Evolutionary conservation across 225 moss, liverwort and hornwort species (phyloP).

Genomic region (Antitrichia curtipendula): DNA sequence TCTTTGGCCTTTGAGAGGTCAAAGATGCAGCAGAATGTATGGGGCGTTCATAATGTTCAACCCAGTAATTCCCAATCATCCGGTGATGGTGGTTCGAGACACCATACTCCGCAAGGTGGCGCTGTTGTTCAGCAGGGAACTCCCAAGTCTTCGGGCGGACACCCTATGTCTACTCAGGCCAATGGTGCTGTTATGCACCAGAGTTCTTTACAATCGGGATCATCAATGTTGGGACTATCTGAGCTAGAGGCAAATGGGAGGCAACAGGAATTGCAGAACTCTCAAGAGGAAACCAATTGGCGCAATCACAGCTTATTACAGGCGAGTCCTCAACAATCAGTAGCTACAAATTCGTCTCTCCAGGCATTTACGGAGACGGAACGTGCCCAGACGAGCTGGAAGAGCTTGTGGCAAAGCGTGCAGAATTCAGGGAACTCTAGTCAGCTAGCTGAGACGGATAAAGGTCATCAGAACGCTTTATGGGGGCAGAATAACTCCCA

Average conservation of each 20-base stretch:
- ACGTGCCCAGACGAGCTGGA: conserved; percentile 59
- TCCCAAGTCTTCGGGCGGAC: conserved; percentile 33
- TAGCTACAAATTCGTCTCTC: conserved; percentile 36
- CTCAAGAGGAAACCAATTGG: conserved; percentile 73
- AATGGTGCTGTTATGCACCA: conserved; percentile 47
- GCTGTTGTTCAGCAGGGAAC: conserved; percentile 61
- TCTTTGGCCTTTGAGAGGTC: conserved; percentile 43
- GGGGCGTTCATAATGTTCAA: conserved; percentile 60
- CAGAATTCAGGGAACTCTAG: conserved; percentile 37
- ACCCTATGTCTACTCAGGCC: conserved; percentile 33
- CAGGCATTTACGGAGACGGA: conserved; percentile 57
- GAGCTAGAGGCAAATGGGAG: conserved; percentile 42
- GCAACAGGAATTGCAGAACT: conserved; percentile 29
- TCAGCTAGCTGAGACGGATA: conserved; percentile 53
- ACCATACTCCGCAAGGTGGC: conserved; percentile 43
- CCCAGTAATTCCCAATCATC: conserved; percentile 58
- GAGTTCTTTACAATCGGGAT: conserved; percentile 29
- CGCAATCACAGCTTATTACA: conserved; percentile 69
- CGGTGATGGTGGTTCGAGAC: conserved; percentile 59
- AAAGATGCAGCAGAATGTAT: conserved; percentile 59
- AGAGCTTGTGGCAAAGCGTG: conserved; percentile 77
- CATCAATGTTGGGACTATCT: conserved; percentile 31
- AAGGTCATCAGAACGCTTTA: conserved; percentile 38
- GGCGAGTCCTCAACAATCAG: conserved; percentile 49
- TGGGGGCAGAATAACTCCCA: conserved; percentile 63